phyloP scores from a whole-genome alignment of 2,329 filamentous ascomycete species.

The Aureobasidium sp. region DNA sequence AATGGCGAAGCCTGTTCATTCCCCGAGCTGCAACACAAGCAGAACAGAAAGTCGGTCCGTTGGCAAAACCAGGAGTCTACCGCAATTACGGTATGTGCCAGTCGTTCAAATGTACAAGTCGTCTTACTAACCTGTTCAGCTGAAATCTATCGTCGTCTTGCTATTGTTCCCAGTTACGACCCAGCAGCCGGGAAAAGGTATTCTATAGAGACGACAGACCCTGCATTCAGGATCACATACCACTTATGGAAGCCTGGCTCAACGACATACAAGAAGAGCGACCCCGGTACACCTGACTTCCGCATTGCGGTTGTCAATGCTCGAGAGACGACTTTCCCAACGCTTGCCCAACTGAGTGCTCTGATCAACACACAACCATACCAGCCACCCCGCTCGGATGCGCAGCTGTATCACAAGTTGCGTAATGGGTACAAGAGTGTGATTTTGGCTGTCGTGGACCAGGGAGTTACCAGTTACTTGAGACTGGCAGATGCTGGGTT shows the following conservation, averaged over 20 bases:
- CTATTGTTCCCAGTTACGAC: slow-evolving; percentile 64
- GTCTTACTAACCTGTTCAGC: slow-evolving; percentile 18
- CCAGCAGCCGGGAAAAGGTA: slow-evolving; percentile 34
- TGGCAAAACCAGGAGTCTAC: slow-evolving; percentile 47
- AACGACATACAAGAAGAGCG: slow-evolving; percentile 66
- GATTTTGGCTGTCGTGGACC: slow-evolving; percentile 79
- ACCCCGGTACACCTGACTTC: slow-evolving; percentile 72
- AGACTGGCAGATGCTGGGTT: slow-evolving; percentile 74
- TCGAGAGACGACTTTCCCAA: slow-evolving; percentile 61
- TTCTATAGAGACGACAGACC: slow-evolving; percentile 21
- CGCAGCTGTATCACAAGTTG: slow-evolving; percentile 62
- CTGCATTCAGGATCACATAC: slow-evolving; percentile 66
- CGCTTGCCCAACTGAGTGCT: slow-evolving; percentile 59
- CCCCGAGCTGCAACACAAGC: background rate
- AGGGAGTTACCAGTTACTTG: slow-evolving; percentile 83
- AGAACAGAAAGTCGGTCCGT: slow-evolving; percentile 32
- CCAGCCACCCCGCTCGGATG: slow-evolving; percentile 49
- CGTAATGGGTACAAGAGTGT: slow-evolving; percentile 81
- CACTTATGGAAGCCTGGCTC: slow-evolving; percentile 69
- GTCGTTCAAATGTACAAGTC: background rate
- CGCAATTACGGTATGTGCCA: slow-evolving; percentile 39
- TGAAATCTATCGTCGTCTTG: slow-evolving; percentile 68
- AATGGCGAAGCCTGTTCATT: slow-evolving; percentile 6
- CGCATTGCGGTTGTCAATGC: slow-evolving; percentile 75
- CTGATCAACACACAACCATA: slow-evolving; percentile 68